Base-by-base conservation (phyloP, 345 rosid species). In the Hibiscus trionum region DNA sequence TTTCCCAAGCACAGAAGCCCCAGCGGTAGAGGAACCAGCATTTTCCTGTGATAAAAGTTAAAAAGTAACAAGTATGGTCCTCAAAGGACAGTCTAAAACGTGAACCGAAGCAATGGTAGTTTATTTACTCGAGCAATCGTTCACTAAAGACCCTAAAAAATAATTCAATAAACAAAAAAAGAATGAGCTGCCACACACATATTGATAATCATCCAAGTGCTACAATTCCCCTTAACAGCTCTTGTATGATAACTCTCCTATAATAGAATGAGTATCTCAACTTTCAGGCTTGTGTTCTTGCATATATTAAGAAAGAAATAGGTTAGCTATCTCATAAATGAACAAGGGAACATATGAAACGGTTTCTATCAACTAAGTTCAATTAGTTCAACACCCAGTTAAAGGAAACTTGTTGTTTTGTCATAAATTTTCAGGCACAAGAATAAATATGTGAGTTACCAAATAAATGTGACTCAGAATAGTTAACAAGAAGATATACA, bases 401-500 rank as follows among this genome's bases (percentile, higher is more conserved):
- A 27, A 44, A 44, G 12, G 19, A 47, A 4, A 19, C 19, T 69
- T 61, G n/a, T 33, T 37, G 64, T 53, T 73, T 80, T 66, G 17
- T 62, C 33, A 46, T 62, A 73, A 67, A 67, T 79, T 82, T 68
- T 31, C 68, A 63, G 77, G 60, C 75, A 77, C 29, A 65, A 84
- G 86, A 84, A 75, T 81, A 86, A 91, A 79, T 79, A 86, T 84
- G 93, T 82, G 82, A 86, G 97, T 87, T 87, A 84, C 93, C 96
- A 86, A 77, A 83, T 44, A 86, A 84, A 83, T 86, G 86, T 82
- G 84, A 88, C 82, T 82, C 85, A 86, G 79, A 86, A 77, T 85
- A 89, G 97, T 85, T 80, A 50, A 83, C 84, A 91, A 87, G 97
- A 91, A 86, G 86, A 84, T 94, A 87, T 94, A 90, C 97, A 94